Evolutionary conservation across 2,329 filamentous ascomycete species (phyloP), one percentile per base, ranked within the genome.

Genomic region (Pestalotiopsis sp.): DNA sequence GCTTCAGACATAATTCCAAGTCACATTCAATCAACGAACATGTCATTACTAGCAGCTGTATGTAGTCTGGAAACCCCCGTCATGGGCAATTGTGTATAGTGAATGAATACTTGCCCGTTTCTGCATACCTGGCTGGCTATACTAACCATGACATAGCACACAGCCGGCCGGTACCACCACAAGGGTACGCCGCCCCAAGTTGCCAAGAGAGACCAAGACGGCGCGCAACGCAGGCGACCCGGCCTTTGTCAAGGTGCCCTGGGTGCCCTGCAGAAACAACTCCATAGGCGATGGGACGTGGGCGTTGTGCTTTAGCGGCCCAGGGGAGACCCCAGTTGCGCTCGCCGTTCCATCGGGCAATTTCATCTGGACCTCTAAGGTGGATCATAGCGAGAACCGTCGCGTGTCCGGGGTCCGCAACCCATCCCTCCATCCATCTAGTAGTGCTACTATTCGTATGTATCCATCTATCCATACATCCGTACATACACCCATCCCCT

Each of bases 321-420:
- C 45, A 75, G 75, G 75, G 77, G 74, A 72, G 63, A 72, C 73
- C 77, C 77, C 73, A 74, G 74, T 74, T 74, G 67, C 70, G 9
- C 68, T 75, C 73, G 71, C 71, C 72, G 76, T 77, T 75, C 74
- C 75, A 80, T 81, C 80, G 80, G 80, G 78, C 80, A 82, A 82
- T 82, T 82, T 82, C 77, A 81, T 81, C 79, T 81, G 76, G 76
- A 78, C 77, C 77, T 68, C 58, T 63, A 7, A 38, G 25, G 59
- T 69, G 68, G 68, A 64, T 67, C 75, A 76, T 70, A 75, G 72
- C 70, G 75, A 77, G 74, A 80, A 78, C 76, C 75, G 76, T 77
- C 74, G 71, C 75, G 73, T 14, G 76, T 72, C 77, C 75, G 73
- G 76, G 74, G 73, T 74, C 70, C 71, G 66, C 31, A 61, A 73